Evolutionary conservation across 2,329 filamentous ascomycete genomes (phyloP), one percentile per base, ranked within the genome.

Genomic region (Orbilia brochopaga): DNA sequence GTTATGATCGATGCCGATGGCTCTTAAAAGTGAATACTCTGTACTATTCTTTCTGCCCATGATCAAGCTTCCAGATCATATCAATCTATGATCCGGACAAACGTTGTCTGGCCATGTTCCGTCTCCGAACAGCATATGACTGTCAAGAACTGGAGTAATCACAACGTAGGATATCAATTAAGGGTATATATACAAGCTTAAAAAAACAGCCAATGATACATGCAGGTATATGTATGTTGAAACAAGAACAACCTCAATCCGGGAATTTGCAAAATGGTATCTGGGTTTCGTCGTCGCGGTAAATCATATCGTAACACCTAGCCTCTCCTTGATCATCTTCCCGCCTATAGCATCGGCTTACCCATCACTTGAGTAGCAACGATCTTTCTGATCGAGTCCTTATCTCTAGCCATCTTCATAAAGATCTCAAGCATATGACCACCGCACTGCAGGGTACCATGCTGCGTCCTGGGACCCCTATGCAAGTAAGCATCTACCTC

Each of bases 391-490:
- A 70, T 70, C 6, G 66, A 63, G 3, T 58, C 66, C 46, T 60
- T 63, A 50, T 70, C 66, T 50, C 66, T 70, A 2, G 58, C 58
- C 54, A 70, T 50, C 52, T 70, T 70, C 54, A 63, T 63, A 15
- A 70, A 64, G 15, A 70, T 11, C 13, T 70, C 66, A 7, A 70
- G 46, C 53, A 70, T 63, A 13, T 70, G 66, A 7, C 66, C 66
- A 51, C 66, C 66, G 40, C 66, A 70, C 30, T 70, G 54, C 35
- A 70, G 17, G 2, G 66, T 63, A 27, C 66, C 66, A 32, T 70
- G 66, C 57, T 70, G 66, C 4, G 66, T 70, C 15, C 66, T 59
- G 8, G 66, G 58, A 1, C 66, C 66, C 32, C 66, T 35, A 30
- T 70, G 66, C 5, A 70, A 10, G n/a, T 70, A 70, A 11, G 63